These are phyloP conservation scores for Botrytis byssoidea DNA, from an alignment of 2,329 filamentous ascomycete genomes.

Conservation along the genomic window DNA sequence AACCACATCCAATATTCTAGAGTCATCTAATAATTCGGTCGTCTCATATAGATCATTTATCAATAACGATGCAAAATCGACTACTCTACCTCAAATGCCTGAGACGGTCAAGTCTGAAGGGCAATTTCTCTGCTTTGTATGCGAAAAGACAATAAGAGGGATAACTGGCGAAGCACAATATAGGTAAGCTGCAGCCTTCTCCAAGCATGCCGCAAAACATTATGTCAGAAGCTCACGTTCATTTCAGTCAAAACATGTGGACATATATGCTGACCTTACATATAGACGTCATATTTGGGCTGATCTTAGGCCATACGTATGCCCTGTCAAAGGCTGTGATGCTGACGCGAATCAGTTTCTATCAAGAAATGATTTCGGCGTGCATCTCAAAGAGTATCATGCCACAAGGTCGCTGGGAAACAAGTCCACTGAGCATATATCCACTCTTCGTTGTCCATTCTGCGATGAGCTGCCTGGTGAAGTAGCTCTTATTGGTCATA, in stretches of 20 bases:
- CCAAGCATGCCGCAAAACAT: no score
- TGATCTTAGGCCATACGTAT: no score
- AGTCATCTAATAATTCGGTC: background rate
- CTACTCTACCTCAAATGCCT: background rate
- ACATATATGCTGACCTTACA: no score
- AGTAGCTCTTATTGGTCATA: background rate
- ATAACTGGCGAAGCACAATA: no score
- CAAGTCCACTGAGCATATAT: background rate
- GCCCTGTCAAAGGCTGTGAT: background rate
- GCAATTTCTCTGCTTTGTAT: no score
- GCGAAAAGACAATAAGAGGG: no score
- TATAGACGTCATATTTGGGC: no score
- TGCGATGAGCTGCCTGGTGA: background rate
- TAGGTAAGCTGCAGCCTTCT: no score
- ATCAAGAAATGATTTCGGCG: no score
- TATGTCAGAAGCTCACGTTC: no score
- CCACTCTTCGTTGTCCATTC: background rate
- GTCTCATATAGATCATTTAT: background rate
- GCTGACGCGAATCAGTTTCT: background rate
- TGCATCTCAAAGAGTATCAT: background rate
- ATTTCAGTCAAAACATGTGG: no score
- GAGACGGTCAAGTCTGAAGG: no score
- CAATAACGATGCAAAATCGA: background rate
- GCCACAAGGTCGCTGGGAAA: background rate
- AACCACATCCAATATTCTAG: background rate